A percentile compares a stretch with the other conserved stretches of the same genome.
phyloP scores from a whole-genome alignment of 441 rosid species.

The Brassica hybrid region DNA sequence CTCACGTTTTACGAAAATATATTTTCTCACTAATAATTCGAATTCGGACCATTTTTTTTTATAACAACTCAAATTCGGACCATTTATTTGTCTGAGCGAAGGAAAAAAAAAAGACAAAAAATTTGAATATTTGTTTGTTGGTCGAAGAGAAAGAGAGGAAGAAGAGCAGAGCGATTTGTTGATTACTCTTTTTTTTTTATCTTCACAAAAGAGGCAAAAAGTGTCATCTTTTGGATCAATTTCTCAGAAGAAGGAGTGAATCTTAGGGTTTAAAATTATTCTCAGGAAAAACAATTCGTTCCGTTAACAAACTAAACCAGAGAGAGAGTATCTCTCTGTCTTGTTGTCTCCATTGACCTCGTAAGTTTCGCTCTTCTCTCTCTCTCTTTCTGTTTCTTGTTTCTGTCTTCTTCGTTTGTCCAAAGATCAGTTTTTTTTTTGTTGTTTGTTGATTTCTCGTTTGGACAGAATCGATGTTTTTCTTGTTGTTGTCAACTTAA shows the following conservation, averaged over 20 bases:
- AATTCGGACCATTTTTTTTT: too few relatives aligned
- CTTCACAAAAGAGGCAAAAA: constrained; percentile 31
- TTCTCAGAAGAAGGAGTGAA: constrained; percentile 4
- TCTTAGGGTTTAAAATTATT: constrained; percentile 25
- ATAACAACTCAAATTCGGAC: too few relatives aligned
- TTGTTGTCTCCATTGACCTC: constrained; percentile 40
- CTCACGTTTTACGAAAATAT: not conserved
- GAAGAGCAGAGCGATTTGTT: constrained; percentile 38
- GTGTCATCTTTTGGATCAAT: constrained; percentile 3
- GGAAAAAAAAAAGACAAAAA: not conserved
- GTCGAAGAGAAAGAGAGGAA: constrained; percentile 41
- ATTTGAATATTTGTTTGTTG: constrained; percentile 37
- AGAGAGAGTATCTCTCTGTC: too few relatives aligned
- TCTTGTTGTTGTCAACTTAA: not conserved
- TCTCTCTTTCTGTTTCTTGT: not conserved
- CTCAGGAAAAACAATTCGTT: constrained; percentile 14
- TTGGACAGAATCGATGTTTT: not conserved
- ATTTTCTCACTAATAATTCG: constrained; percentile 12
- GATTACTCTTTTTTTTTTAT: constrained; percentile 23
- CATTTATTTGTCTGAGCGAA: constrained; percentile 22
- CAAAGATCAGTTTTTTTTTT: constrained; percentile 27
- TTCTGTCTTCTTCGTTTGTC: constrained; percentile 24
- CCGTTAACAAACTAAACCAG: constrained; percentile 38
- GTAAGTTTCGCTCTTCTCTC: constrained; percentile 41
- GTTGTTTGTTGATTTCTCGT: constrained; percentile 35